A percentile compares a stretch with the other conserved stretches of the same genome.
Conservation (phyloP, 345 rosid species). For the Euphorbia lathyris region DNA sequence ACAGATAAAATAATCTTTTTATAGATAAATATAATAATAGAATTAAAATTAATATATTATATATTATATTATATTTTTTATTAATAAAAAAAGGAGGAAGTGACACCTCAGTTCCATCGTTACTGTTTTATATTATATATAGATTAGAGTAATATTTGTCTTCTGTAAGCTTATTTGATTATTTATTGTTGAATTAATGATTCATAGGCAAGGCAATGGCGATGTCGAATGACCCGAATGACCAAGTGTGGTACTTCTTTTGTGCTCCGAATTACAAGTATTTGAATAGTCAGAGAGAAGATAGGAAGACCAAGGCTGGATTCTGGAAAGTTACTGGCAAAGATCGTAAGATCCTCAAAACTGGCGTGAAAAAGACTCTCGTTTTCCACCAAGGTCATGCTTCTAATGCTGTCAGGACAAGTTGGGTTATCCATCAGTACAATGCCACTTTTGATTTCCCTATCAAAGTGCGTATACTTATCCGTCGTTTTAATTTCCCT, state of each 20-base stretch:
- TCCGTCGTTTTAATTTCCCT: too few species aligned
- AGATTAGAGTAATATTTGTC: too few species aligned
- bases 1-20: too few species aligned
- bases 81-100: too few species aligned
- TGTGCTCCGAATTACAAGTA: conserved; percentile 24
- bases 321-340: conserved; percentile 50
- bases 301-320: conserved; percentile 31
- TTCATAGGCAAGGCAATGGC: background rate
- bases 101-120: too few species aligned
- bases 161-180: too few species aligned
- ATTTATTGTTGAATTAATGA: too few species aligned
- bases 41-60: too few species aligned
- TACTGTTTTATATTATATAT: too few species aligned
- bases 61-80: too few species aligned
- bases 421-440: conserved; percentile 39
- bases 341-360: conserved; percentile 13
- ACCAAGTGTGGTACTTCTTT: conserved; percentile 39
- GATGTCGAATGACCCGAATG: background rate
- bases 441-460: conserved; percentile 14
- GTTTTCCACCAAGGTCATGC: conserved; percentile 25
- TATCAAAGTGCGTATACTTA: conserved; percentile 9
- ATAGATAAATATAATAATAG: too few species aligned
- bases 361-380: conserved; percentile 40
- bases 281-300: conserved; percentile 15
- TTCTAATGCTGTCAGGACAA: conserved; percentile 9